Percentiles rank a stretch among this genome's conserved stretches.
Evolutionary conservation across 306 rosid species (phyloP).

Genomic region (Corylus heterophylla): DNA sequence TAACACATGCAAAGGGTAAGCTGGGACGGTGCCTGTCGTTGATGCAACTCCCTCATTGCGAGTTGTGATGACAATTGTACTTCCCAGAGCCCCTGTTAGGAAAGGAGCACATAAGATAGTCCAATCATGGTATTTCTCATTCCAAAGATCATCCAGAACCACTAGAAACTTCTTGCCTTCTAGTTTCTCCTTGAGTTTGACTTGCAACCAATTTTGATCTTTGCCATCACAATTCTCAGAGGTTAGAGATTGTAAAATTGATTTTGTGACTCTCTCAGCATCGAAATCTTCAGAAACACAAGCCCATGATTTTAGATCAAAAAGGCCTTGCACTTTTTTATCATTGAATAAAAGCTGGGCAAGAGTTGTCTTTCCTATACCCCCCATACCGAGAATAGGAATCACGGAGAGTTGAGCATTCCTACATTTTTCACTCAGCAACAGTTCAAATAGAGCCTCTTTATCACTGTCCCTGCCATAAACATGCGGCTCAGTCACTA

Average conservation of each 20-base stretch:
- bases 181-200: not conserved
- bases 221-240: not conserved
- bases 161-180: not conserved
- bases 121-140: slow-evolving; percentile 12
- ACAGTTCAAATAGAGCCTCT: not conserved
- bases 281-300: slow-evolving; percentile 1
- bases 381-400: not conserved
- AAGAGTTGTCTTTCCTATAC: not conserved
- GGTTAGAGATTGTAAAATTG: not conserved
- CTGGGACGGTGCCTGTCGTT: not conserved
- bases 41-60: not conserved
- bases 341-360: not conserved
- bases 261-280: not conserved
- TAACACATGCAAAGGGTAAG: not conserved
- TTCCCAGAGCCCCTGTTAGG: slow-evolving; percentile 8
- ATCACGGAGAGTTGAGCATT: not conserved
- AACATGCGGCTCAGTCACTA: not conserved
- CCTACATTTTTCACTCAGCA: not conserved
- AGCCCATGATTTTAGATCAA: not conserved
- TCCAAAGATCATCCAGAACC: not conserved
- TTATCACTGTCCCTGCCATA: not conserved
- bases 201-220: not conserved
- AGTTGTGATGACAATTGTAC: slow-evolving; percentile 12
- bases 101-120: not conserved
- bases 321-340: not conserved